Percentiles rank a stretch among this genome's conserved stretches.
These are phyloP conservation scores for Ambrosia trifida DNA, from an alignment of 129 eudicot species.

Conservation along the genomic window DNA sequence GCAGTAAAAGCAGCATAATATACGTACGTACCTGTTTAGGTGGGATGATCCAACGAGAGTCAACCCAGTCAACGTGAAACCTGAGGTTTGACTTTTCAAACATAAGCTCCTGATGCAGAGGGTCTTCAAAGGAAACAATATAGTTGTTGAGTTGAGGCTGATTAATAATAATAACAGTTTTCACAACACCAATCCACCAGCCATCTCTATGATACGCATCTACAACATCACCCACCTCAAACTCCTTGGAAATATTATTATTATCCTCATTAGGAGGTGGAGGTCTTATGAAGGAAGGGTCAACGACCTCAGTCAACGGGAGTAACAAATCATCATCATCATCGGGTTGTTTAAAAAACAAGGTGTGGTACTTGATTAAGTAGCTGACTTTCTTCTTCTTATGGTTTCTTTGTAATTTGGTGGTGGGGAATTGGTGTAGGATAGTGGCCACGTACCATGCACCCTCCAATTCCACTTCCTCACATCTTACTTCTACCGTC, in stretches of 20 bases:
- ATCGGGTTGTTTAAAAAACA: not conserved
- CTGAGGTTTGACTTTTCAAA: slow-evolving; percentile 43
- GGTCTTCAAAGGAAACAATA: slow-evolving; percentile 42
- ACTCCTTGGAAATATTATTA: not conserved
- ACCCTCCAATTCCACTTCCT: slow-evolving; percentile 31
- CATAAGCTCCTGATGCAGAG: slow-evolving; percentile 52
- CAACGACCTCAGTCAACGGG: slow-evolving; percentile 49
- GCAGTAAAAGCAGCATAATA: too few relatives aligned
- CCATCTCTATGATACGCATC: slow-evolving; percentile 69
- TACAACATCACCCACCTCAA: slow-evolving; percentile 52
- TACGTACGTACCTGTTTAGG: slow-evolving; percentile 43
- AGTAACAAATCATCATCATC: slow-evolving; percentile 13
- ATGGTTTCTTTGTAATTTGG: not conserved
- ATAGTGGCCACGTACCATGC: slow-evolving; percentile 38
- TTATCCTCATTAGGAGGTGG: slow-evolving; percentile 32
- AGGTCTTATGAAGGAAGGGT: slow-evolving; percentile 43
- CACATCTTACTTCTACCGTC: slow-evolving; percentile 28
- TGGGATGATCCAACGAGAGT: slow-evolving; percentile 51
- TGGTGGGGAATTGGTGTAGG: not conserved
- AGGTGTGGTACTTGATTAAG: slow-evolving; percentile 43
- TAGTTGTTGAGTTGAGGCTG: slow-evolving; percentile 7
- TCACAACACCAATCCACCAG: slow-evolving; percentile 80
- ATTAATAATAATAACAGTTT: slow-evolving; percentile 23
- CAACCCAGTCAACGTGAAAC: slow-evolving; percentile 61
- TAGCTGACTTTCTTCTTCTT: not conserved